Evolutionary conservation across 148 eudicot species (phyloP), one percentile per base, ranked within the genome.

Genomic region (Rhododendron henanense): DNA sequence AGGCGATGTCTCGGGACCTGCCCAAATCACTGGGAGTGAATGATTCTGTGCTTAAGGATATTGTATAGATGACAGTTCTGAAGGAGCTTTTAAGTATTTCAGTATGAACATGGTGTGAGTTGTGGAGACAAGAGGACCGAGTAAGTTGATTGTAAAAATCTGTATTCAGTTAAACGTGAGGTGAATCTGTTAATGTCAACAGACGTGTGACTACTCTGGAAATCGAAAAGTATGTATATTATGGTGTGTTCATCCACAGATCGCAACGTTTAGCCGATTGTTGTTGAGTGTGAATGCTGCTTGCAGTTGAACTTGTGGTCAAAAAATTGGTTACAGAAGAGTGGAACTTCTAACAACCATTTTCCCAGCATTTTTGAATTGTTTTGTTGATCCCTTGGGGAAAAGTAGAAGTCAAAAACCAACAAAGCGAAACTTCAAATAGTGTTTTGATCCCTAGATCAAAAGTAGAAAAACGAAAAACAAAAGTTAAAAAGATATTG

Each of bases 1-100:
- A 79, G 59, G 57, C 31, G 13, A 45, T 23, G 82, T 76, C 48
- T 19, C 10, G 28, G 28, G 48, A 35, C 7, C 51, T 79, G 59
- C 82, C 82, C 59, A 79, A 79, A 10, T 79, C 82, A 25, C 59
- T 48, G 0, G 82, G 82, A 79, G 57, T 79, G 51, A 47, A 79
- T n/a, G 82, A 79, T 48, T 50, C 7, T n/a, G 19, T 79, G 3
- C 82, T 79, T 0, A 50, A 8, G 59, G 82, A 50, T 79, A n/a
- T 79, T 25, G 55, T 47, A 10, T 79, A 79, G 35, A 67, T 67
- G 28, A 13, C 74, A 67, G 33, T 67, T 67, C 33, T 67, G 71
- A 63, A 25, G 73, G 14, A 67, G 33, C 73, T 67, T 2, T 67
- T 2, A 0, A 25, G 73, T 25, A 63, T 65, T 65, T 65, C 14